Conservation (phyloP, 768 basidiomycete species). For the Rhizopogon salebrosus region DNA sequence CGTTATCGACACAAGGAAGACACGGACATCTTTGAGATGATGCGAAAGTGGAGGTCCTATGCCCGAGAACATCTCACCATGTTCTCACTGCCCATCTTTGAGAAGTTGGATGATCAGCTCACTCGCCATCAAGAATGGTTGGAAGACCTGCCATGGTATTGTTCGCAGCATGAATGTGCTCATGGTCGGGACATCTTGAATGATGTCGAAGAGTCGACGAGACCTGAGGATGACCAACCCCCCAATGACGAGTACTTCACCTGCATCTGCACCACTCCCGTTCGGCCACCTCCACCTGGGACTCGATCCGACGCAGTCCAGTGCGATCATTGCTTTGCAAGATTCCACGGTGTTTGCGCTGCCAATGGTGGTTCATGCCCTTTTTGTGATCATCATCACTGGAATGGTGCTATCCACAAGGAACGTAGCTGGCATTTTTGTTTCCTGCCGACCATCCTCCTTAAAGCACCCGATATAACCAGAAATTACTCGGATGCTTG, state of each 20-base stretch:
- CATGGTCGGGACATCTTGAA: conserved; percentile 64
- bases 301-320: conserved; percentile 79
- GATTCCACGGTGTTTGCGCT: conserved; percentile 82
- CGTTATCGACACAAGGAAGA: conserved; percentile 50
- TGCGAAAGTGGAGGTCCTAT: conserved; percentile 70
- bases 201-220: conserved; percentile 71
- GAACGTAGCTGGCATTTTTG: conserved; percentile 82
- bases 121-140: conserved; percentile 66
- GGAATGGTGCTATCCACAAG: conserved; percentile 83
- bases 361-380: conserved; percentile 88
- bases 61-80: conserved; percentile 66
- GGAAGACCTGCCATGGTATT: conserved; percentile 75
- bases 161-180: conserved; percentile 55
- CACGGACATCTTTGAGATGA: conserved; percentile 65
- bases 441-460: conserved; percentile 65
- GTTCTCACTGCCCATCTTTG: conserved; percentile 69
- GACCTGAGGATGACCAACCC: conserved; percentile 73
- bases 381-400: conserved; percentile 88
- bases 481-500: conserved; percentile 76
- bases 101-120: conserved; percentile 66
- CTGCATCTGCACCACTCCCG: conserved; percentile 74
- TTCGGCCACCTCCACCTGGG: conserved; percentile 75
- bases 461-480: conserved; percentile 72
- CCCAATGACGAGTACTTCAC: conserved; percentile 80
- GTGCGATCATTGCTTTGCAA: conserved; percentile 83